These are phyloP conservation scores for Naganishia friedmannii DNA, from an alignment of 768 basidiomycete genomes.

Conservation along the genomic window DNA sequence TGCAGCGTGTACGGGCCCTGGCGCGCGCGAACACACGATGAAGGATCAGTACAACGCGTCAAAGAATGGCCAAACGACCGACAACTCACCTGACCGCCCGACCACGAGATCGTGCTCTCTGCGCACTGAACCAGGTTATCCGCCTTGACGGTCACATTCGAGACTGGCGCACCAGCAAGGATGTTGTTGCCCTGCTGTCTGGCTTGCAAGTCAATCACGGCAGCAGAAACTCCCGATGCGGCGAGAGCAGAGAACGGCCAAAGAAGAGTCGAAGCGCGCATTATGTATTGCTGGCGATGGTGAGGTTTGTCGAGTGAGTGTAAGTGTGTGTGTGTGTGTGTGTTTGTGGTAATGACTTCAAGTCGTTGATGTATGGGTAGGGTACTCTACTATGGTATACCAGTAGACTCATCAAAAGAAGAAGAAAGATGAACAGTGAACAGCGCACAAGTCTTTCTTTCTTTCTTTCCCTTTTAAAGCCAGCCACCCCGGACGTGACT, in stretches of 20 bases:
- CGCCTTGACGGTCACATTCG: constrained; percentile 41
- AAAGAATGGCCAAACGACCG: background rate
- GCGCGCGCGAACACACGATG: background rate
- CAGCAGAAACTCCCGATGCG: constrained; percentile 2
- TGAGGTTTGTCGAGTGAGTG: background rate
- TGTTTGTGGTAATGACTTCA: background rate
- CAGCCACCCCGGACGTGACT: too few species aligned
- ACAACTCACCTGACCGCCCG: constrained; percentile 38
- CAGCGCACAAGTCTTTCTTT: too few species aligned
- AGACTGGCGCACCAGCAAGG: constrained; percentile 35
- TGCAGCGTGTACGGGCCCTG: constrained; percentile 40
- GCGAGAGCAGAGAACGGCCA: constrained; percentile 1
- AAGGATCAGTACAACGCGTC: background rate
- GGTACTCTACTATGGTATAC: too few species aligned
- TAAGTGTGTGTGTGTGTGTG: background rate
- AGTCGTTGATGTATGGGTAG: background rate
- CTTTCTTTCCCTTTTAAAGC: too few species aligned
- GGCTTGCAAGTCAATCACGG: constrained; percentile 6
- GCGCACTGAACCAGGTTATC: constrained; percentile 42
- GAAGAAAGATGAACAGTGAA: too few species aligned
- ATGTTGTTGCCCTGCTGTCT: constrained; percentile 15
- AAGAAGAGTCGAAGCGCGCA: constrained; percentile 9
- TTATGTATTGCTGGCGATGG: background rate
- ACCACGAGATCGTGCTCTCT: constrained; percentile 43
- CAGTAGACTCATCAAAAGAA: too few species aligned